These are phyloP conservation scores for Annona squamosa DNA, from an alignment of 164 flowering plant genomes.

Conservation along the genomic window DNA sequence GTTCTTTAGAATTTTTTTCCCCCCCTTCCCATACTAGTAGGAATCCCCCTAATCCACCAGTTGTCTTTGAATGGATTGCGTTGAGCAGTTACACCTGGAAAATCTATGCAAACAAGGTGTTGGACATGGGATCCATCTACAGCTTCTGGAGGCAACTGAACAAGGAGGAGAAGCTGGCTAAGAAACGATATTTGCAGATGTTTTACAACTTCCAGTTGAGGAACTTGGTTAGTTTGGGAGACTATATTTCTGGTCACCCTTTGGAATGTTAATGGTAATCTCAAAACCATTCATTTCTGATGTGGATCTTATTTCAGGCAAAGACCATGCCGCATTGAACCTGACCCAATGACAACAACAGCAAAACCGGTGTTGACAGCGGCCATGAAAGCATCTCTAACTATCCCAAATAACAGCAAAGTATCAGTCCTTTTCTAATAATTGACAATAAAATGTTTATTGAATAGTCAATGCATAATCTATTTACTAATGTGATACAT, in stretches of 20 bases:
- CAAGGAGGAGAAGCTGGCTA: constrained; percentile 66
- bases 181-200: constrained; percentile 71
- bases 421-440: too few relatives aligned
- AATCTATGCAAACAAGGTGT: constrained; percentile 78
- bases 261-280: too few relatives aligned
- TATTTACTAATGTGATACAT: too few relatives aligned
- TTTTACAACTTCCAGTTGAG: constrained; percentile 73
- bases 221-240: constrained; percentile 46
- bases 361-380: too few relatives aligned
- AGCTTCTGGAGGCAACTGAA: constrained; percentile 75
- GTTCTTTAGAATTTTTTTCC: background rate
- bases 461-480: too few relatives aligned
- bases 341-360: too few relatives aligned
- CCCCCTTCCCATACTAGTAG: background rate
- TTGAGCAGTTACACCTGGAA: constrained; percentile 93
- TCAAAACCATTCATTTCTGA: too few relatives aligned
- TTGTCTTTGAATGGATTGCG: background rate
- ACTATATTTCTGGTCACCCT: background rate
- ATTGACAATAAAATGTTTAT: too few relatives aligned
- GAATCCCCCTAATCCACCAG: background rate
- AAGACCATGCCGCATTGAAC: too few relatives aligned
- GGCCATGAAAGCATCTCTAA: too few relatives aligned
- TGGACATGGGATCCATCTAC: constrained; percentile 86
- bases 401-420: too few relatives aligned
- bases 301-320: too few relatives aligned